Evolutionary conservation across 202 grass and related monocot species (phyloP).

Genomic region (Schoenoplectus tabernaemontani): DNA sequence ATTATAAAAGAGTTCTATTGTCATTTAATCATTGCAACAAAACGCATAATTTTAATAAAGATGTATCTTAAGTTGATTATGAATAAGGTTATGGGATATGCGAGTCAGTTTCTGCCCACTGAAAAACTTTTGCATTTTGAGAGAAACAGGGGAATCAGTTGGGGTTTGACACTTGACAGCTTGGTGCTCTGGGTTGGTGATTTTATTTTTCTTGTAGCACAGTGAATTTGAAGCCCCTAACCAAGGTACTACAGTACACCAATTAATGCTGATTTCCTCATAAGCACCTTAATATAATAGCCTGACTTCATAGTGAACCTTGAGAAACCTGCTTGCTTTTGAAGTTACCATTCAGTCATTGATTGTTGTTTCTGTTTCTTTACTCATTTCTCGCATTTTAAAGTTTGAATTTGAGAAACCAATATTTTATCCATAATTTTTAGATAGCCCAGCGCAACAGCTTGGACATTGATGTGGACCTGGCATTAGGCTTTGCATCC

Average conservation of each 20-base stretch:
- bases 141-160: not conserved
- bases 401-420: not conserved
- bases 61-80: not conserved
- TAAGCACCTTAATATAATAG: not conserved
- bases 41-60: not conserved
- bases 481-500: constrained; percentile 84
- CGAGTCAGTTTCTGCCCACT: not conserved
- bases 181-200: not conserved
- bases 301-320: not conserved
- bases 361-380: not conserved
- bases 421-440: not conserved
- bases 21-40: not conserved
- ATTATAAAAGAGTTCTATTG: too few relatives aligned
- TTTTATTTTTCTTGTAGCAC: not conserved
- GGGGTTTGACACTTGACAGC: too few relatives aligned
- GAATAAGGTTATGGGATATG: not conserved
- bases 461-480: constrained; percentile 93
- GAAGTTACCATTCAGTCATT: not conserved
- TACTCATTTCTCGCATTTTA: not conserved
- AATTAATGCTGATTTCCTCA: not conserved
- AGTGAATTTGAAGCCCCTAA: not conserved
- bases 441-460: constrained; percentile 95
- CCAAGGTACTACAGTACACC: not conserved
- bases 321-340: not conserved
- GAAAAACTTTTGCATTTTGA: not conserved